A percentile compares a stretch with the other conserved stretches of the same genome.
Evolutionary conservation across 306 rosid species (phyloP).

Genomic region (Glycine latifolia): DNA sequence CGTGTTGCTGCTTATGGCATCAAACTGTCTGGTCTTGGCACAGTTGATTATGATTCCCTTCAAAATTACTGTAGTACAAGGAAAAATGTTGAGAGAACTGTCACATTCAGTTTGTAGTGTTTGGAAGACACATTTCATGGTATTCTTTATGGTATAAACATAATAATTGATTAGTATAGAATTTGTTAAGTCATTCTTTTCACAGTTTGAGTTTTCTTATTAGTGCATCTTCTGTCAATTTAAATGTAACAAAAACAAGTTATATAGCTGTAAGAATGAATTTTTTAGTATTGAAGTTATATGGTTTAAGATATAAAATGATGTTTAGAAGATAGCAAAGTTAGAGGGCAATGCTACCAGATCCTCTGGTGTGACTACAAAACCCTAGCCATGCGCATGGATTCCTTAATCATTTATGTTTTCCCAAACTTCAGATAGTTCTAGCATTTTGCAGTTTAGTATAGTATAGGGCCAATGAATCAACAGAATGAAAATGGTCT

Average conservation of each 20-base stretch:
- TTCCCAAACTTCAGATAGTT: no score
- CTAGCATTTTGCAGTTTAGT: no score
- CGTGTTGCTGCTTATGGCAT: constrained; percentile 76
- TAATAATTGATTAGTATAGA: constrained; percentile 43
- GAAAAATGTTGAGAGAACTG: constrained; percentile 67
- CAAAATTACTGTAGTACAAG: constrained; percentile 69
- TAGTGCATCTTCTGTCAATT: background rate
- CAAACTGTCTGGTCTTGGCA: constrained; percentile 67
- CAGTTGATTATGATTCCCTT: constrained; percentile 60
- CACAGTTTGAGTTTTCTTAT: background rate
- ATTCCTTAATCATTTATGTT: no score
- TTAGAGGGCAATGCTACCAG: no score
- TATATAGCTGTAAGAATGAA: background rate
- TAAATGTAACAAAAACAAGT: background rate
- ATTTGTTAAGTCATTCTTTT: constrained; percentile 36
- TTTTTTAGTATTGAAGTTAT: background rate
- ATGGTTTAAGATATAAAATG: background rate
- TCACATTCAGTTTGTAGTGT: constrained; percentile 64
- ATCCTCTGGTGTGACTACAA: no score
- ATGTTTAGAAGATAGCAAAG: no score
- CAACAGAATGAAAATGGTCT: no score
- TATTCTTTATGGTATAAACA: constrained; percentile 19
- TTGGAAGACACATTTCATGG: constrained; percentile 36
- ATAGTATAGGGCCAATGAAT: no score
- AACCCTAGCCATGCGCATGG: no score